Evolutionary conservation across 441 rosid genomes (phyloP).

Genomic region (Erodium moschatum): DNA sequence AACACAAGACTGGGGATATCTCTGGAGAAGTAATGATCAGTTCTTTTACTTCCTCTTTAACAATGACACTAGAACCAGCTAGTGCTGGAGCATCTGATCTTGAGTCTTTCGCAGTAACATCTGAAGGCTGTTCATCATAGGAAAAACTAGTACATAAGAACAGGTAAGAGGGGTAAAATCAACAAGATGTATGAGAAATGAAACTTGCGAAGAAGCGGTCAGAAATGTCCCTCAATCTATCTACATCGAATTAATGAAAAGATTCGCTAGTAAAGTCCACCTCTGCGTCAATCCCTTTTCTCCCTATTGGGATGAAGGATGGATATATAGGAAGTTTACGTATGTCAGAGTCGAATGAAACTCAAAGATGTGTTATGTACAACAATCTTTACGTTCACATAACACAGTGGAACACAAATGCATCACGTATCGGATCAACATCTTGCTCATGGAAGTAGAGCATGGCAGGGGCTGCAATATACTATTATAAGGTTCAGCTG

Average conservation of each 20-base stretch:
- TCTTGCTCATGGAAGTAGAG: not conserved
- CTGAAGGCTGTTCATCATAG: slow-evolving; percentile 21
- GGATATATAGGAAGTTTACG: not conserved
- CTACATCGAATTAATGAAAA: not conserved
- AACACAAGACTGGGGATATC: slow-evolving; percentile 16
- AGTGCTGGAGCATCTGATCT: slow-evolving; percentile 25
- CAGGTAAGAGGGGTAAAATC: slow-evolving; percentile 5
- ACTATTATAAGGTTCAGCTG: not conserved
- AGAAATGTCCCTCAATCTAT: not conserved
- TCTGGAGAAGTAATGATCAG: slow-evolving; percentile 17
- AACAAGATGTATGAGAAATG: slow-evolving; percentile 4
- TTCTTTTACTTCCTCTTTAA: slow-evolving; percentile 27
- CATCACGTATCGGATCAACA: not conserved
- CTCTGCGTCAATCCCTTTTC: slow-evolving; percentile 3
- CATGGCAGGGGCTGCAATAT: not conserved
- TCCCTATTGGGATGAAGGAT: slow-evolving; percentile 6
- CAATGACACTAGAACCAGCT: slow-evolving; percentile 21
- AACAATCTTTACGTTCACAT: not conserved
- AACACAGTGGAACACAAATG: not conserved
- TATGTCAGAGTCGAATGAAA: not conserved
- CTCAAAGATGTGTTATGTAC: not conserved
- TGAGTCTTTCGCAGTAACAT: slow-evolving; percentile 21
- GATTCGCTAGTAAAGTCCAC: not conserved
- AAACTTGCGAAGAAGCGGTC: not conserved
- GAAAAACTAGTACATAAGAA: slow-evolving; percentile 15